Evolutionary conservation across 2,329 filamentous ascomycete genomes (phyloP), one percentile per base, ranked within the genome.

Genomic region (Nemania serpens): DNA sequence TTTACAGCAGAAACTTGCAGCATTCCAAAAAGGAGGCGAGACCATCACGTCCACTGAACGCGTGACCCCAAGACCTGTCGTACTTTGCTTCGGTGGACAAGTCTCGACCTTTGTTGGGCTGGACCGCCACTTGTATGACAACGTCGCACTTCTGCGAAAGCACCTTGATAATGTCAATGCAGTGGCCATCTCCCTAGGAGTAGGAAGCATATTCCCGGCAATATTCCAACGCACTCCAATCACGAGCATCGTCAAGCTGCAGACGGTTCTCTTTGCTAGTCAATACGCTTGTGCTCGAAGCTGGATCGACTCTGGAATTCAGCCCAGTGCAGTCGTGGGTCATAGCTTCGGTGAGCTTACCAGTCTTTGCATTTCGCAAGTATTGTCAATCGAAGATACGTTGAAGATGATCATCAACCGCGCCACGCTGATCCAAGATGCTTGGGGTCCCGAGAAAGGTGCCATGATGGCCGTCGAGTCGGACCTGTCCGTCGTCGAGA

Each of bases 331-430:
- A 1, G 66, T 77, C 0, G 70, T 79, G 0, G 78, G 78, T 2
- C 77, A 80, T 61, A 77, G 74, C 59, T 77, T 79, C 22, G 79
- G 79, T 2, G 74, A 81, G 66, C 67, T 81, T 5, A 75, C 75
- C 0, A 77, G 77, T 0, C 67, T 79, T 0, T 76, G 75, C 54
- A 59, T 80, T 0, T 66, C 76, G 0, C 73, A 74, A 0, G 63
- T 66, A 0, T 53, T 80, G 3, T 65, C 57, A 0, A 55, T 78
- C 0, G 6, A 58, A 11, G 74, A 78, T 33, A 66, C 75, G 0
- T 18, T 80, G 9, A 69, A 51, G 12, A 9, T 75, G 2, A 66
- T 77, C 0, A 49, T 58, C 4, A 63, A 58, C 0, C 68, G 77
- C 1, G 76, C 77, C 0, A 50, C 17, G 0, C 36, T 77, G 0